Conservation (phyloP, 2,329 filamentous ascomycete genomes). For the Phaeosphaeria sp. region DNA sequence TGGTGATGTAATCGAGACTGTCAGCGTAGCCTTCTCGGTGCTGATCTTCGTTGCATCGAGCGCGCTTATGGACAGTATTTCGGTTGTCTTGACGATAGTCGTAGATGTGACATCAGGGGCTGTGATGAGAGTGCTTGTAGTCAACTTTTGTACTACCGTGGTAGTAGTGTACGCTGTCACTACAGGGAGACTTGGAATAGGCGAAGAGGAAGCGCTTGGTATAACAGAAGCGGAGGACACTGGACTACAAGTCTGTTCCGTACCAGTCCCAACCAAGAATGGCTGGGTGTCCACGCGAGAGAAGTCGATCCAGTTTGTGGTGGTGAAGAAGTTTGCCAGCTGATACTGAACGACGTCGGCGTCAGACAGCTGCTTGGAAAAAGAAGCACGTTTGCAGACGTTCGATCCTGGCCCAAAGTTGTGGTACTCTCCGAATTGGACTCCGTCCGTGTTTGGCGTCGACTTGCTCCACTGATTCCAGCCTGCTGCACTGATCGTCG, state of each 20-base stretch:
- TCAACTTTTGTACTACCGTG: slow-evolving; percentile 24
- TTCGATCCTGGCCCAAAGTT: slow-evolving; percentile 47
- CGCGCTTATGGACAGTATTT: slow-evolving; percentile 18
- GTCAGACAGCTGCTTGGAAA: slow-evolving; percentile 48
- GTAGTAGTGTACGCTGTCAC: slow-evolving; percentile 24
- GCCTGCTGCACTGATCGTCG: slow-evolving; percentile 24
- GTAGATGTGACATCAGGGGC: slow-evolving; percentile 31
- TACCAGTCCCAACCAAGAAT: slow-evolving; percentile 44
- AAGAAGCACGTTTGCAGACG: slow-evolving; percentile 41
- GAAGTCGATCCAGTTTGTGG: slow-evolving; percentile 53
- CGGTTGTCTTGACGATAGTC: slow-evolving; percentile 19
- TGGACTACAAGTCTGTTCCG: slow-evolving; percentile 31
- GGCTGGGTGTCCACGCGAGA: slow-evolving; percentile 47
- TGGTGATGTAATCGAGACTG: slow-evolving; percentile 34
- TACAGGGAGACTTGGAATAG: slow-evolving; percentile 6
- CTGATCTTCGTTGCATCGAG: slow-evolving; percentile 16
- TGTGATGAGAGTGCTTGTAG: slow-evolving; percentile 19
- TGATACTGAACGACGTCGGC: slow-evolving; percentile 48
- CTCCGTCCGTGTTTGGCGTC: slow-evolving; percentile 23
- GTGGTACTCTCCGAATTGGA: slow-evolving; percentile 41
- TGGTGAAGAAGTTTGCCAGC: slow-evolving; percentile 50
- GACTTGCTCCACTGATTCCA: slow-evolving; percentile 31
- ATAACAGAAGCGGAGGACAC: slow-evolving; percentile 18
- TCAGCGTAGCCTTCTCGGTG: slow-evolving; percentile 27
- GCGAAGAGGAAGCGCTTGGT: neutral